These are phyloP conservation scores for Diaporthe sp. DNA, from an alignment of 2,329 filamentous ascomycete genomes.

Conservation along the genomic window DNA sequence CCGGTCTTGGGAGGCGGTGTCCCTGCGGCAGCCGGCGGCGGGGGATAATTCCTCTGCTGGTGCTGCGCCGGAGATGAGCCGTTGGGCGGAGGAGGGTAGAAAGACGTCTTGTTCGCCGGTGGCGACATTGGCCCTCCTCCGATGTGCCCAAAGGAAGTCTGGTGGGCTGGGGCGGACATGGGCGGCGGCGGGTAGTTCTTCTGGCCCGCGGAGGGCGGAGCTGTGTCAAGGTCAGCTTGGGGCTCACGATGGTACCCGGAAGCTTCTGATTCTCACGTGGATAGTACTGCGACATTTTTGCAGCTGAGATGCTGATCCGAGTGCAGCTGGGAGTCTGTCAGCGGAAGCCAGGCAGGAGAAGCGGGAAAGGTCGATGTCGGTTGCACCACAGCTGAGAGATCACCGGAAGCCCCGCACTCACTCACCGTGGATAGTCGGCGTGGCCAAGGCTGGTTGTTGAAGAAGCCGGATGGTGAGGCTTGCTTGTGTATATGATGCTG, in stretches of 20 bases:
- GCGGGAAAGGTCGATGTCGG: slow-evolving; percentile 26
- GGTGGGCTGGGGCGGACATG: slow-evolving; percentile 51
- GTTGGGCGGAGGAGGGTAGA: slow-evolving; percentile 49
- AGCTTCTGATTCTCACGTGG: slow-evolving; percentile 41
- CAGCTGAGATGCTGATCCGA: background rate
- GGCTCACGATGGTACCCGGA: background rate
- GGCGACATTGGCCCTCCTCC: slow-evolving; percentile 49
- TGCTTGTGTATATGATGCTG: background rate
- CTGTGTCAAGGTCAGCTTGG: slow-evolving; percentile 39
- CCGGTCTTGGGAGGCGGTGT: slow-evolving; percentile 47
- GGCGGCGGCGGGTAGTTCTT: slow-evolving; percentile 53
- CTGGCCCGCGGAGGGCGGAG: slow-evolving; percentile 43
- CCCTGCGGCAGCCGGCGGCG: slow-evolving; percentile 48
- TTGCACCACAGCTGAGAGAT: slow-evolving; percentile 31
- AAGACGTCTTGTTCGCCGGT: slow-evolving; percentile 51
- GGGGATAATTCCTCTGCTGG: slow-evolving; percentile 53
- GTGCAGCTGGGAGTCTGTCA: slow-evolving; percentile 19
- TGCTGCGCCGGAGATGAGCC: slow-evolving; percentile 43
- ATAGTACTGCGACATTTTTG: slow-evolving; percentile 44
- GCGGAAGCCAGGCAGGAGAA: background rate
- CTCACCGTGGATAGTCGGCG: slow-evolving; percentile 32
- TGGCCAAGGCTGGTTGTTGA: background rate
- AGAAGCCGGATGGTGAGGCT: background rate
- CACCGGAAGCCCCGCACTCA: slow-evolving; percentile 39
- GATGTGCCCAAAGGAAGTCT: slow-evolving; percentile 48